These are phyloP conservation scores for Ganoderma multipileum DNA, from an alignment of 1,284 basidiomycete genomes.

Conservation along the genomic window DNA sequence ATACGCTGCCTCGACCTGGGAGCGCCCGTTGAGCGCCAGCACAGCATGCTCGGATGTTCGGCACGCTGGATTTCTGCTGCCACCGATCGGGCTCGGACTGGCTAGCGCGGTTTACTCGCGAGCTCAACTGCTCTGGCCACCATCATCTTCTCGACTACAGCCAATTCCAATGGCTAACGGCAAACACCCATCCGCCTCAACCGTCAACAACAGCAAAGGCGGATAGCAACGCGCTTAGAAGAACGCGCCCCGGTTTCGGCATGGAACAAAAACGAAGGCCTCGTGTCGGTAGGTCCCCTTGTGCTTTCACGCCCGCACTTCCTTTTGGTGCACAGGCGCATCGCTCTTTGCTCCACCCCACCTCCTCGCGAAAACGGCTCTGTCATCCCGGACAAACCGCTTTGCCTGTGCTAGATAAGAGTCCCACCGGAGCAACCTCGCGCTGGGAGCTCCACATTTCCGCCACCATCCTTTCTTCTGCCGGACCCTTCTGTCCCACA, in stretches of 20 bases:
- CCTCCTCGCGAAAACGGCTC: conserved; percentile 24
- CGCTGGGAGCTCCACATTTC: conserved; percentile 7
- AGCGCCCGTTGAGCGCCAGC: no score
- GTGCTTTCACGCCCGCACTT: conserved; percentile 1
- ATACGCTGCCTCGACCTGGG: no score
- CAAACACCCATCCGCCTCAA: neutral
- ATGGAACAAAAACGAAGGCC: conserved; percentile 4
- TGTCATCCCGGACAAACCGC: conserved; percentile 3
- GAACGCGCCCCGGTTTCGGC: conserved; percentile 2
- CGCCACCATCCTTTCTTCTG: conserved; percentile 11
- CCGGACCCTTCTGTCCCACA: conserved; percentile 13
- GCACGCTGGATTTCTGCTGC: no score
- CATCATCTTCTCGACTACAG: neutral
- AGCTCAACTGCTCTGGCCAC: neutral
- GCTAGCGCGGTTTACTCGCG: neutral
- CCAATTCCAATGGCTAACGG: neutral
- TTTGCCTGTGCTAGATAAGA: conserved; percentile 19
- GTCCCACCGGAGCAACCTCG: neutral
- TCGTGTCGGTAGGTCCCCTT: neutral
- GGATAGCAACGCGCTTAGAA: neutral
- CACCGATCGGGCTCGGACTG: no score
- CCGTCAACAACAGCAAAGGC: neutral
- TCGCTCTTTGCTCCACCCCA: conserved; percentile 18
- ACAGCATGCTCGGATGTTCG: no score
- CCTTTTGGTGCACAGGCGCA: conserved; percentile 27